Evolutionary conservation across 2,329 filamentous ascomycete genomes (phyloP).

Genomic region (Phyllosticta paracitricarpa): DNA sequence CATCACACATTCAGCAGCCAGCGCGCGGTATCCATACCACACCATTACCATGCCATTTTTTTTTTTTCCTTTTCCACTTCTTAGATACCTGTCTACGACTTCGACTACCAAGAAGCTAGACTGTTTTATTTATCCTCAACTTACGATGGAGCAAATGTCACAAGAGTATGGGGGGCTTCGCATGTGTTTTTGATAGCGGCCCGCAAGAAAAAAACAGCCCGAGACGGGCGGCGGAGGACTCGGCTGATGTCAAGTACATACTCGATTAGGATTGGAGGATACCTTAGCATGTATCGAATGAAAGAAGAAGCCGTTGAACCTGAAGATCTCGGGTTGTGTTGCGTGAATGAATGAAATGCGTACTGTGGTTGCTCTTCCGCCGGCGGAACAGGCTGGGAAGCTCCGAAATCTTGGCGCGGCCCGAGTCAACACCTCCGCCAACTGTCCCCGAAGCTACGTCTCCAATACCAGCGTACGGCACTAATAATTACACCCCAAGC

Average conservation of each 20-base stretch:
- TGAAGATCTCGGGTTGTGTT: not conserved
- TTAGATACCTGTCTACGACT: constrained; percentile 32
- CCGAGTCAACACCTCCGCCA: not conserved
- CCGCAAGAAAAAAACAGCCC: not conserved
- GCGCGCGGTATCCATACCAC: not conserved
- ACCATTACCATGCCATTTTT: constrained; percentile 21
- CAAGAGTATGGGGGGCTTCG: not conserved
- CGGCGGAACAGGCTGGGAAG: not conserved
- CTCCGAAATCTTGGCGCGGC: not conserved
- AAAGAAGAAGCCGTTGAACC: not conserved
- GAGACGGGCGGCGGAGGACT: not conserved
- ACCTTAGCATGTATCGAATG: not conserved
- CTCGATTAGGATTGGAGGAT: not conserved
- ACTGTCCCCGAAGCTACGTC: not conserved
- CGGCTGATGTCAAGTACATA: not conserved
- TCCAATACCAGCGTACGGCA: not conserved
- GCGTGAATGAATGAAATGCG: not conserved
- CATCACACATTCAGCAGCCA: constrained; percentile 14
- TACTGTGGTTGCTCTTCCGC: not conserved
- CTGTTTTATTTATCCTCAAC: constrained; percentile 7
- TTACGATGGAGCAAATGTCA: constrained; percentile 1
- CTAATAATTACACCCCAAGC: constrained; percentile 4
- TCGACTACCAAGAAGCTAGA: constrained; percentile 8
- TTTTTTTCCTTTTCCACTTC: constrained; percentile 23
- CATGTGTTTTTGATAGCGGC: not conserved